Conservation (phyloP, 169 alveolate species). For the Plasmodium berghei region DNA sequence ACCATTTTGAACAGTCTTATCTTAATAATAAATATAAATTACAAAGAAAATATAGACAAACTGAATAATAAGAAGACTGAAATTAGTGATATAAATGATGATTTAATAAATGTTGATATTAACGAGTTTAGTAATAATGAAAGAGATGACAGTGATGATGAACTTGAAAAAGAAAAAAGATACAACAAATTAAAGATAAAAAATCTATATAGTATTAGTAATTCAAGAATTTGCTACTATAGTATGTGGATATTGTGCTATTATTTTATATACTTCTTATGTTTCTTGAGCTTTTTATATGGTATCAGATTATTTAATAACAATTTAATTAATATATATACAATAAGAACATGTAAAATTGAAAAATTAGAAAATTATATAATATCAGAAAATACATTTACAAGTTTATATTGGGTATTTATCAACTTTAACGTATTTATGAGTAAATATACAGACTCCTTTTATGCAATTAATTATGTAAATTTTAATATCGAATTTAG, state of each 20-base stretch:
- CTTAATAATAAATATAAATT: slow-evolving; percentile 58
- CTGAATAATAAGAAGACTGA: slow-evolving; percentile 60
- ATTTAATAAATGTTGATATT: slow-evolving; percentile 67
- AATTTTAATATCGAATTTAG: slow-evolving; percentile 40
- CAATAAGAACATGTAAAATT: slow-evolving; percentile 70
- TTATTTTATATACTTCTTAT: slow-evolving; percentile 63
- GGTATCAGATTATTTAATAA: slow-evolving; percentile 70
- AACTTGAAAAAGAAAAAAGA: slow-evolving; percentile 57
- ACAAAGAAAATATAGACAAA: slow-evolving; percentile 45
- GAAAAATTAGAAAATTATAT: slow-evolving; percentile 58
- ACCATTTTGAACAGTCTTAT: slow-evolving; percentile 32
- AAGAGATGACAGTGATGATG: slow-evolving; percentile 73
- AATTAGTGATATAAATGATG: slow-evolving; percentile 74
- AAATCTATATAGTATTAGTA: slow-evolving; percentile 44
- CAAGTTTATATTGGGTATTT: slow-evolving; percentile 62
- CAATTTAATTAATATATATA: slow-evolving; percentile 70
- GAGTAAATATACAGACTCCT: slow-evolving; percentile 69
- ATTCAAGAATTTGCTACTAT: slow-evolving; percentile 62
- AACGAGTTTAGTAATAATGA: slow-evolving; percentile 73
- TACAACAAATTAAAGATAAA: slow-evolving; percentile 52
- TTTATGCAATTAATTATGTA: slow-evolving; percentile 43
- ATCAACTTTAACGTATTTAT: slow-evolving; percentile 69
- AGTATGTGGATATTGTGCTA: slow-evolving; percentile 70
- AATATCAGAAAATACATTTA: slow-evolving; percentile 67
- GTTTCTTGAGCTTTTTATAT: slow-evolving; percentile 65